Base-by-base conservation (phyloP, 306 rosid genomes). In the Cyamopsis tetragonoloba region DNA sequence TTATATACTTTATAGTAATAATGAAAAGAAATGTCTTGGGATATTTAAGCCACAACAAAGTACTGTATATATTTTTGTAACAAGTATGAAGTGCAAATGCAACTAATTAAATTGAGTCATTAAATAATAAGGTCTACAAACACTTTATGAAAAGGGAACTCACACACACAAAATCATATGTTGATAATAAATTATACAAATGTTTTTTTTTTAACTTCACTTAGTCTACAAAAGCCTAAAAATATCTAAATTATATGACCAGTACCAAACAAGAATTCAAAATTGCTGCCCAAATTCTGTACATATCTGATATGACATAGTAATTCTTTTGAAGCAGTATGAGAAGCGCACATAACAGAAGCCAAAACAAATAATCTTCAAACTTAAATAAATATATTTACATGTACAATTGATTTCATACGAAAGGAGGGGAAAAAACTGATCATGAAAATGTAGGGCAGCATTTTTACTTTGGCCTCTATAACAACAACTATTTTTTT, bases 1-100 rank as follows among this genome's bases (percentile, higher is more conserved):
- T 64, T n/a, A n/a, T n/a, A n/a, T n/a, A n/a, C n/a, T n/a, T 39
- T 56, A 8, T 31, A 70, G n/a, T 43, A 58, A 39, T 64, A 28
- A 51, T 12, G 31, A 26, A 77, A 70, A 62, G 27, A 60, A 71
- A 35, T 47, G 30, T 12, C 22, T 7, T 35, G 17, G 34, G 53
- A 71, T 22, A 61, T 48, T 48, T 3, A 61, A 51, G 53, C 49
- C 14, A 51, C 48, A 35, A 61, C 14, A 7, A 48, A 24, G 23
- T 15, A n/a, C n/a, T n/a, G n/a, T n/a, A 47, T 14, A 47, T 42
- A 48, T 47, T 28, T 44, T 38, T 41, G 15, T 23, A 23, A 14
- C 28, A 46, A 64, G 14, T 20, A 48, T 31, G 12, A 18, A 47
- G 22, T 31, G 23, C 44, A 66, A 47, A 66, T 47, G 34, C 71